Evolutionary conservation across 176 grass and related monocot species (phyloP).

Genomic region (Ampelocalamus luodianensis): DNA sequence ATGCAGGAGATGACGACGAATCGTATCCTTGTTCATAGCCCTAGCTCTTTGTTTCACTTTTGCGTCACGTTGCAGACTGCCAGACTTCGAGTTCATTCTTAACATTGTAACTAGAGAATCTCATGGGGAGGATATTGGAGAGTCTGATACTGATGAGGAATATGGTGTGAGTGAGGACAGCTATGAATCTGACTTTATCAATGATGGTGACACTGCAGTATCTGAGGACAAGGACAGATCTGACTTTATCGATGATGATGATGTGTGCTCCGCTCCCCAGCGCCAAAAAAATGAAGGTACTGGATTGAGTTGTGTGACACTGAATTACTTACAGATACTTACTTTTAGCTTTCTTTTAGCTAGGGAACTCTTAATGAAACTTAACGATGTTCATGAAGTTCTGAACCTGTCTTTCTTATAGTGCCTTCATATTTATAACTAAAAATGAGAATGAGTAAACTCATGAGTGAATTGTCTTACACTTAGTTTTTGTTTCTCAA

Average conservation of each 20-base stretch:
- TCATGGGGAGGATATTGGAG: slow-evolving; percentile 87
- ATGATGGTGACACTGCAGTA: slow-evolving; percentile 60
- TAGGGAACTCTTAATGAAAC: background rate
- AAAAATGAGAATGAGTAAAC: background rate
- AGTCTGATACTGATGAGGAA: slow-evolving; percentile 67
- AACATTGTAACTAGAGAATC: slow-evolving; percentile 69
- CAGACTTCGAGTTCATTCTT: slow-evolving; percentile 28
- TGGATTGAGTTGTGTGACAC: background rate
- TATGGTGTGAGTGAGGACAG: slow-evolving; percentile 62
- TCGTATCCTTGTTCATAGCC: slow-evolving; percentile 66
- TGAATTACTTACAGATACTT: background rate
- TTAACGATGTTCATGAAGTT: background rate
- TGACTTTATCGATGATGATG: slow-evolving; percentile 70
- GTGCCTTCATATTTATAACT: slow-evolving; percentile 4
- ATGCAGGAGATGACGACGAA: slow-evolving; percentile 47
- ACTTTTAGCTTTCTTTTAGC: background rate
- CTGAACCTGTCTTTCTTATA: background rate
- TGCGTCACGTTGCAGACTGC: background rate
- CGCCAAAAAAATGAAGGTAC: slow-evolving; percentile 55
- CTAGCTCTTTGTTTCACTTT: slow-evolving; percentile 12
- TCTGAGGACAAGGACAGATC: slow-evolving; percentile 58
- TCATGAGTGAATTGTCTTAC: slow-evolving; percentile 5
- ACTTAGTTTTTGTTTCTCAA: background rate
- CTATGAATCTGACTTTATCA: slow-evolving; percentile 96
- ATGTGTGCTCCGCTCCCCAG: slow-evolving; percentile 36